Conservation (phyloP, 2,329 filamentous ascomycete species). For the Alternaria panax region DNA sequence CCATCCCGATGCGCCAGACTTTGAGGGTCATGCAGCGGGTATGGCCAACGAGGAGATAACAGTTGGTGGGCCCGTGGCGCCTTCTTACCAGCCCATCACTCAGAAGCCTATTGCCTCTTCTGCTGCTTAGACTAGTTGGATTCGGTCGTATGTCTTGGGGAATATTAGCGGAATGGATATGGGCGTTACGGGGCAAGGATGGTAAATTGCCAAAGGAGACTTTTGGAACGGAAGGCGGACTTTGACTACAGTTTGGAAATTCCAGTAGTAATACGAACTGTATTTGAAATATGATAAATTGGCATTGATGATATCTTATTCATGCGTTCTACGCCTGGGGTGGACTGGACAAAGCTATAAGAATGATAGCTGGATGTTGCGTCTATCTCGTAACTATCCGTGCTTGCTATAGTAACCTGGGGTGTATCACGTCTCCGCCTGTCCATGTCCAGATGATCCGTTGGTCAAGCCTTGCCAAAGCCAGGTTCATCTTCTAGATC, state of each 20-base stretch:
- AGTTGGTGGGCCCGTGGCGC: conserved; percentile 38
- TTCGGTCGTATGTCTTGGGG: conserved; percentile 1
- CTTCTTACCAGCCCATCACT: conserved; percentile 43
- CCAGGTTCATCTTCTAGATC: conserved; percentile 33
- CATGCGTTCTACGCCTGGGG: too few relatives aligned
- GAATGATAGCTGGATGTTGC: not conserved
- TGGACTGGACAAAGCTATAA: too few relatives aligned
- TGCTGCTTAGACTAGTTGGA: conserved; percentile 28
- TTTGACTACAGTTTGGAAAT: not conserved
- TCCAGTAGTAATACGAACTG: not conserved
- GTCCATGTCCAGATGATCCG: not conserved
- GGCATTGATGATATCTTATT: not conserved
- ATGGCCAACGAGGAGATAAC: conserved; percentile 38
- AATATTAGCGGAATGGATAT: not conserved
- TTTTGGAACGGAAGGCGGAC: not conserved
- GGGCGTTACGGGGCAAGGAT: not conserved
- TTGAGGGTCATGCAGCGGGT: conserved; percentile 39
- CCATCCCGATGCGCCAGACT: conserved; percentile 51
- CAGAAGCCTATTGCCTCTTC: conserved; percentile 42
- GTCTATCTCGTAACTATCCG: not conserved
- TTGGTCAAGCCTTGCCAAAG: conserved; percentile 39
- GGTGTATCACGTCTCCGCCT: not conserved
- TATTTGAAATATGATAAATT: not conserved
- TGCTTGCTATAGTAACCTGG: not conserved
- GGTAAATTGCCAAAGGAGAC: not conserved